These are phyloP conservation scores for Tolypocladium ophioglossoides DNA, from an alignment of 2,329 filamentous ascomycete genomes.

Conservation along the genomic window DNA sequence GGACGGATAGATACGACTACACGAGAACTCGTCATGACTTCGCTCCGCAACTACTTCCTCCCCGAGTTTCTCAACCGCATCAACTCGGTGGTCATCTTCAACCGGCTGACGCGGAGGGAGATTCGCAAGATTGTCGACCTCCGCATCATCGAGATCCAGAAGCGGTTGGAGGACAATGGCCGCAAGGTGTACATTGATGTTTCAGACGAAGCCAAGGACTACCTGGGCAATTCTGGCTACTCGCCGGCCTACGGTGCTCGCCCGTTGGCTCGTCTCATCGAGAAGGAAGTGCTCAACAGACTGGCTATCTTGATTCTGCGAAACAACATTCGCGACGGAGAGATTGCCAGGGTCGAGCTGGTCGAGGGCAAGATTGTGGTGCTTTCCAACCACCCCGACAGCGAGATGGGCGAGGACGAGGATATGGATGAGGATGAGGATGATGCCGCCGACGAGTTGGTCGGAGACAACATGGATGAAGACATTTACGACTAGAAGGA, in stretches of 20 bases:
- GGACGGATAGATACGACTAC: slow-evolving; percentile 81
- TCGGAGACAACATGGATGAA: slow-evolving; percentile 49
- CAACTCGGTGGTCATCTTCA: slow-evolving; percentile 94
- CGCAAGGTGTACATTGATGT: slow-evolving; percentile 81
- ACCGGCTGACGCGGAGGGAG: slow-evolving; percentile 79
- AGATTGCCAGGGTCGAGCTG: slow-evolving; percentile 69
- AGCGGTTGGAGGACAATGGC: slow-evolving; percentile 73
- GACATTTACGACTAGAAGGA: slow-evolving; percentile 35
- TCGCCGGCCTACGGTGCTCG: slow-evolving; percentile 91
- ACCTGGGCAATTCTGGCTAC: slow-evolving; percentile 84
- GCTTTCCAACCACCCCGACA: slow-evolving; percentile 66
- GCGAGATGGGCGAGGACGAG: slow-evolving; percentile 50
- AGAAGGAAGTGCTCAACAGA: slow-evolving; percentile 93
- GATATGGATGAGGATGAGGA: slow-evolving; percentile 66
- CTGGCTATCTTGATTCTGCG: slow-evolving; percentile 85
- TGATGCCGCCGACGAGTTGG: slow-evolving; percentile 61
- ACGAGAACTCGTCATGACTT: slow-evolving; percentile 78
- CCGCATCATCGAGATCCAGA: slow-evolving; percentile 79
- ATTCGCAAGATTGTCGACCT: slow-evolving; percentile 95
- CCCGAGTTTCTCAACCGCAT: slow-evolving; percentile 99
- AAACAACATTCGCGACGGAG: slow-evolving; percentile 75
- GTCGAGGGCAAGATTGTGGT: slow-evolving; percentile 72
- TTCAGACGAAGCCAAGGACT: slow-evolving; percentile 79
- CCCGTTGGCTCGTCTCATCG: slow-evolving; percentile 79
- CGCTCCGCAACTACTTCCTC: slow-evolving; percentile 90